Percentiles rank a stretch among this genome's conserved stretches.
Evolutionary conservation across 2,329 filamentous ascomycete genomes (phyloP).

Genomic region (Cordyceps pruinosa): DNA sequence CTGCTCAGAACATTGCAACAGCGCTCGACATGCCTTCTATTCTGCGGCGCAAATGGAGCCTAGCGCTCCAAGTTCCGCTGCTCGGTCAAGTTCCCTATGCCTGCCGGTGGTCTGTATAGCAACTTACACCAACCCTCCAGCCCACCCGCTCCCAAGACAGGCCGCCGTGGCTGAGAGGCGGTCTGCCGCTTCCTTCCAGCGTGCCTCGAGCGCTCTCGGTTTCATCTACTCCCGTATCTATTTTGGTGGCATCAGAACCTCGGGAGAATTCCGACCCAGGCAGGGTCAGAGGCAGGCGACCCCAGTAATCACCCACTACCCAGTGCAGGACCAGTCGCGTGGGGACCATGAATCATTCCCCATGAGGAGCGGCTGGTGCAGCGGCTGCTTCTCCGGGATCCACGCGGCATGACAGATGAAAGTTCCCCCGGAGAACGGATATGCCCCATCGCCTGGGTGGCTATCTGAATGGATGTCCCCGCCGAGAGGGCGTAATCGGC

Average conservation of each 20-base stretch:
- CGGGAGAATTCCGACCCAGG: not conserved
- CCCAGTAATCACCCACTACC: not conserved
- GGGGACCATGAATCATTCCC: not conserved
- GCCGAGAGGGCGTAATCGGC: slow-evolving; percentile 24
- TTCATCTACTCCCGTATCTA: not conserved
- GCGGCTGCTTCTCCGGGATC: not conserved
- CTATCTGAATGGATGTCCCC: slow-evolving; percentile 36
- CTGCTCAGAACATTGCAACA: no score
- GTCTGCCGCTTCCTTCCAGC: not conserved
- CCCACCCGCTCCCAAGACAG: not conserved
- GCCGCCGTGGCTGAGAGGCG: not conserved
- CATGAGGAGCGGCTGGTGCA: not conserved
- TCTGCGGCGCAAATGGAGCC: no score
- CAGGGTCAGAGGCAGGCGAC: not conserved
- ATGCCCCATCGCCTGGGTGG: slow-evolving; percentile 33
- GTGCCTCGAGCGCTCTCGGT: not conserved
- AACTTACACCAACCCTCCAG: not conserved
- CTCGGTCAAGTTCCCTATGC: not conserved
- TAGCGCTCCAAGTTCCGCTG: not conserved
- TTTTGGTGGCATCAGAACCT: not conserved
- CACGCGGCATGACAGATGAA: not conserved
- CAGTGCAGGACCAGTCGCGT: not conserved
- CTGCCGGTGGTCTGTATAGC: not conserved
- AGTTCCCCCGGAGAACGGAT: not conserved
- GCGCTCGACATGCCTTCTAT: not conserved